phyloP scores from a whole-genome alignment of 73 alveolate genomes.

The Blepharisma japonicum region DNA sequence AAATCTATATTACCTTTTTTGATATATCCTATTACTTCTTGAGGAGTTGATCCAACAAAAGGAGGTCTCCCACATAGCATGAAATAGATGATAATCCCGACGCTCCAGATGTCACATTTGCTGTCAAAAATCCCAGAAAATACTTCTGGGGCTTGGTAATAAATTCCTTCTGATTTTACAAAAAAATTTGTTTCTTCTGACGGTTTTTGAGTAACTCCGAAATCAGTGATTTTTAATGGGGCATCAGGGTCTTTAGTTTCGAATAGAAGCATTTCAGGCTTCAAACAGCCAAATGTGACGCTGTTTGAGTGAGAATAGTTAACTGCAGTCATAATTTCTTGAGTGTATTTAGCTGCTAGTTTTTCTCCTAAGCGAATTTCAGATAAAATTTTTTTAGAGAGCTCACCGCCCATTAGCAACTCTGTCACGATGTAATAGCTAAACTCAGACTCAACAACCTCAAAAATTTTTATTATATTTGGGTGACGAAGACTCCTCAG shows the following conservation, averaged over 20 bases:
- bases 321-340: constrained; percentile 48
- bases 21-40: neutral
- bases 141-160: constrained; percentile 49
- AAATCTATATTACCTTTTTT: neutral
- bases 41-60: neutral
- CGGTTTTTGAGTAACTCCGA: constrained; percentile 32
- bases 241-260: constrained; percentile 21
- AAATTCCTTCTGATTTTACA: constrained; percentile 30
- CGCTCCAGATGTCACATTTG: constrained; percentile 32
- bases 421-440: constrained; percentile 5
- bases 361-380: neutral
- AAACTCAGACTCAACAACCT: neutral
- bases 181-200: neutral
- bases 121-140: constrained; percentile 33
- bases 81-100: constrained; percentile 10
- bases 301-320: constrained; percentile 50
- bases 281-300: constrained; percentile 61
- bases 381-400: neutral
- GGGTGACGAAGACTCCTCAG: neutral
- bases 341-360: neutral
- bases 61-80: constrained; percentile 20
- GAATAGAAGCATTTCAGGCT: constrained; percentile 62
- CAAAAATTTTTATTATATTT: neutral
- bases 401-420: neutral
- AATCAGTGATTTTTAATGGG: constrained; percentile 38